These are phyloP conservation scores for Arctium minus DNA, from an alignment of 129 eudicot genomes.

Conservation along the genomic window DNA sequence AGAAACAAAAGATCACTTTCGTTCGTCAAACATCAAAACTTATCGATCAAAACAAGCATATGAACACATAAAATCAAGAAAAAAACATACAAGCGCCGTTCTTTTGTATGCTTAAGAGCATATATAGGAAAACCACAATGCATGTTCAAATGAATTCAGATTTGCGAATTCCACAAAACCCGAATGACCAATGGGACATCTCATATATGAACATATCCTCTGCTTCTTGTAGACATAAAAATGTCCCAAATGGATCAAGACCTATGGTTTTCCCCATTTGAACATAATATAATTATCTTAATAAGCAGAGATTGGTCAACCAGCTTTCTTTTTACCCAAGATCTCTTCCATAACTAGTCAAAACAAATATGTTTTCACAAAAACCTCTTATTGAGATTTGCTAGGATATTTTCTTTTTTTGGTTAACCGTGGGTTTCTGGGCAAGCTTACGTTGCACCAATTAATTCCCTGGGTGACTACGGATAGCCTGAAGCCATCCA, in stretches of 20 bases:
- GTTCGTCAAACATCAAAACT: background rate
- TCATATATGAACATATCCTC: background rate
- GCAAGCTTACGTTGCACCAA: no score
- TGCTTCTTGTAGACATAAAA: background rate
- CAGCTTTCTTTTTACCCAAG: background rate
- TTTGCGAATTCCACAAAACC: background rate
- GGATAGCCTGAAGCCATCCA: no score
- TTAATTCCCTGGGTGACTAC: no score
- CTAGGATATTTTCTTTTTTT: no score
- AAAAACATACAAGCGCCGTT: background rate
- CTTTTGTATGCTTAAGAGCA: background rate
- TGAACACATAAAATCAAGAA: constrained; percentile 1
- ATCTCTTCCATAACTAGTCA: background rate
- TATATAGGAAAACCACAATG: background rate
- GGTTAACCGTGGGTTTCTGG: no score
- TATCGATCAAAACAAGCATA: background rate
- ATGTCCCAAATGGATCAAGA: background rate
- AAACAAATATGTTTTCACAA: no score
- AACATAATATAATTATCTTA: background rate
- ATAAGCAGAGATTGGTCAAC: background rate
- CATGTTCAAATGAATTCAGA: background rate
- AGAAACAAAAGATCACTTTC: background rate
- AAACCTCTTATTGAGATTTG: no score
- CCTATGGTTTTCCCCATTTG: background rate
- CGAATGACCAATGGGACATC: background rate